Evolutionary conservation across 306 rosid species (phyloP).

Genomic region (Prunus mume): DNA sequence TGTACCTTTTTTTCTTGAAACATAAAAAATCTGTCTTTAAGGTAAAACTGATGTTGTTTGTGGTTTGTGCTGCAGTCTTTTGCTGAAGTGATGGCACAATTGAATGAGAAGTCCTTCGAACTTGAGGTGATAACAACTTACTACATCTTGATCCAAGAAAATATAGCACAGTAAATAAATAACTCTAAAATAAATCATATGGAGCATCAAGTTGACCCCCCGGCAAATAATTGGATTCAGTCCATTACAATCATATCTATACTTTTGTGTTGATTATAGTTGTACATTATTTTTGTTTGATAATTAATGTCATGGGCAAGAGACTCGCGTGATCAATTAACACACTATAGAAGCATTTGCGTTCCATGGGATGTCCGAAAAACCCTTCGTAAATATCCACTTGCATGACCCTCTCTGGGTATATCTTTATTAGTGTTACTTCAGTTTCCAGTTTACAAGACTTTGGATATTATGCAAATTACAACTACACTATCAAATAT

Average conservation of each 20-base stretch:
- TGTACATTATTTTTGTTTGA: background rate
- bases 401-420: background rate
- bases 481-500: background rate
- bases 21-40: slow-evolving; percentile 13
- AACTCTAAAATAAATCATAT: background rate
- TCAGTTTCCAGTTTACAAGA: background rate
- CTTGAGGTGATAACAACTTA: slow-evolving; percentile 73
- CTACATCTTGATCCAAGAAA: slow-evolving; percentile 18
- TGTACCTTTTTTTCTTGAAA: background rate
- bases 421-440: background rate
- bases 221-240: background rate
- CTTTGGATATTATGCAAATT: background rate
- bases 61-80: slow-evolving; percentile 62
- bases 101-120: slow-evolving; percentile 93
- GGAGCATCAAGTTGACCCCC: background rate
- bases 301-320: background rate
- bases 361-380: background rate
- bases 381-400: background rate
- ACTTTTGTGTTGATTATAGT: background rate
- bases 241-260: background rate
- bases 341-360: slow-evolving; percentile 4
- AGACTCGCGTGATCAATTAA: background rate
- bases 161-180: background rate
- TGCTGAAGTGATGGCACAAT: slow-evolving; percentile 66
- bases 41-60: slow-evolving; percentile 26